Evolutionary conservation across 176 grass and related monocot species (phyloP), one percentile per base, ranked within the genome.

Genomic region (Elaeis guineensis): DNA sequence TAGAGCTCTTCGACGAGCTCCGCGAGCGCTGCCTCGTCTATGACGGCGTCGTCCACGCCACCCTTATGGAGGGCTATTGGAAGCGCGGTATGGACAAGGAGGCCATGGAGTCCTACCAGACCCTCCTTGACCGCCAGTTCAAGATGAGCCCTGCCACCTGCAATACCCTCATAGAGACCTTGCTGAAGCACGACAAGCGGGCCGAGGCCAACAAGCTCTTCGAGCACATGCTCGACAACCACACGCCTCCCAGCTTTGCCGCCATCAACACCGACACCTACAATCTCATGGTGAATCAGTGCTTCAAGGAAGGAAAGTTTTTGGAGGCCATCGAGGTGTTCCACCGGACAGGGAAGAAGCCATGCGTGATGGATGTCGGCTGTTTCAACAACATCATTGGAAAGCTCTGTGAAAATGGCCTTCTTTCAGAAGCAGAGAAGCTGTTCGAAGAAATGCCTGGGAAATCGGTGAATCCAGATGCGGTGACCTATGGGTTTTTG

Each of bases 351-450:
- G 73, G 73, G n/a, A 75, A 52, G 28, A 85, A 85, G 57, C 69
- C 78, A 0, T 69, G 75, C 22, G 65, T 72, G 72, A 85, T 80
- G 72, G 82, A 85, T 16, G 82, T 85, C 4, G 72, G 82, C 30
- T 80, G 82, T 61, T 85, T 85, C 70, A 85, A 85, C 54, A 85
- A 85, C 51, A 85, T 85, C 59, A 80, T 85, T 54, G 72, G 77
- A 4, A 85, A 85, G n/a, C 77, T 85, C 23, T 85, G 82, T 51
- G 67, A 80, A 29, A 85, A 80, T 16, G 67, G 67, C 12, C 44
- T 85, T 51, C 57, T 85, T 24, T 56, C 68, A 51, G 82, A 85
- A 59, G 82, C 82, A 39, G 71, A 80, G 52, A 85, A 64, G 66
- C 61, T 85, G 62, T 85, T 80, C 20, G 67, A 77, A 25, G 77